Percentiles rank a stretch among this genome's conserved stretches.
Conservation (phyloP, 257 asterid genomes). For the Solanum etuberosum region DNA sequence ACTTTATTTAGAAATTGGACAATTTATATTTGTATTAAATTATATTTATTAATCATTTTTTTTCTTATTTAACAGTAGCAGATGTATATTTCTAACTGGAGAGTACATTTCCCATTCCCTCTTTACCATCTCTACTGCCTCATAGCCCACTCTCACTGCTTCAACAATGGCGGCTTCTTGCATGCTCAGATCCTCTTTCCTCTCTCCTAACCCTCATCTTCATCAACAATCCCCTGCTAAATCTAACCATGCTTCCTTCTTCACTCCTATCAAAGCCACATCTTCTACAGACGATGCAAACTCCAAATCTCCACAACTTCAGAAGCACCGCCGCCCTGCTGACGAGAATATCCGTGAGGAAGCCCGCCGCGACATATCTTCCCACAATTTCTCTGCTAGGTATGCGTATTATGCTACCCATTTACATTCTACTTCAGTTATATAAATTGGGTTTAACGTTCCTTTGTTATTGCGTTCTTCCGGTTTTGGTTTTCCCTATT, state of each 20-base stretch:
- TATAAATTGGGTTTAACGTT: not conserved
- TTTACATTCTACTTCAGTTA: not conserved
- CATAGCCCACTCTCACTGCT: not conserved
- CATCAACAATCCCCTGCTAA: constrained; percentile 16
- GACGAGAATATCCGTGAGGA: constrained; percentile 76
- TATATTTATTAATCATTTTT: too few relatives aligned
- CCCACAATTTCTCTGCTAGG: constrained; percentile 67
- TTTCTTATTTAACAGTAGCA: not conserved
- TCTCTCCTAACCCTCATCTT: constrained; percentile 28
- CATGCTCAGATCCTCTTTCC: constrained; percentile 52
- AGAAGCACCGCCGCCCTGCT: constrained; percentile 47
- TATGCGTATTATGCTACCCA: constrained; percentile 4
- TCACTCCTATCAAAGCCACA: constrained; percentile 13
- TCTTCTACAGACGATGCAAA: constrained; percentile 16
- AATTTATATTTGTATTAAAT: too few relatives aligned
- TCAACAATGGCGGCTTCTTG: constrained; percentile 57
- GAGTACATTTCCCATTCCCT: not conserved
- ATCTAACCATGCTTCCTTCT: not conserved
- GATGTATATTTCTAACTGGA: not conserved
- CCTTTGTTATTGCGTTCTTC: not conserved
- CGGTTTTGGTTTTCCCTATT: not conserved
- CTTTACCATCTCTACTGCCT: not conserved
- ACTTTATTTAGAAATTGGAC: too few relatives aligned
- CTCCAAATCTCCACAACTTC: not conserved
- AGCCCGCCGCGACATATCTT: constrained; percentile 52